These are phyloP conservation scores for Exobasidium cylindrosporum DNA, from an alignment of 1,284 basidiomycete species.

Conservation along the genomic window DNA sequence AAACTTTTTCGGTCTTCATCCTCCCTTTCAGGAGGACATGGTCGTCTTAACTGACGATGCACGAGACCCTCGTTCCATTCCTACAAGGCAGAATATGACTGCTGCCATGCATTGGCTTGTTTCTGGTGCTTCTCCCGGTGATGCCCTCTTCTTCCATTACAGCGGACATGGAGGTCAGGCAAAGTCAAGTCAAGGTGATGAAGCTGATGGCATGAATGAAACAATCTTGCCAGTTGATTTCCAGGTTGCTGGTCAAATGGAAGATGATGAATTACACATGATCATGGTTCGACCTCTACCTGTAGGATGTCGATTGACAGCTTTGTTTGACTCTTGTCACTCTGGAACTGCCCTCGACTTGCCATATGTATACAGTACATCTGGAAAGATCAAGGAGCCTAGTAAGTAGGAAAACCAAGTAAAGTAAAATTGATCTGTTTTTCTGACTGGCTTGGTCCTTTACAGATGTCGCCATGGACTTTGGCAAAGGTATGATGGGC, in stretches of 20 bases:
- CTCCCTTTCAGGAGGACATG: constrained; percentile 44
- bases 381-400: constrained; percentile 89
- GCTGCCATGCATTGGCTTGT: constrained; percentile 55
- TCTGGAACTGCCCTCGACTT: constrained; percentile 54
- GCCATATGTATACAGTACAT: constrained; percentile 69
- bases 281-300: constrained; percentile 52
- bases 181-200: constrained; percentile 49
- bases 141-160: constrained; percentile 55
- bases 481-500: constrained; percentile 50
- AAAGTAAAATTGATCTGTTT: background rate
- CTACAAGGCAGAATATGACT: constrained; percentile 53
- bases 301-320: constrained; percentile 45
- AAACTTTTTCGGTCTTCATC: too few species aligned
- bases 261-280: constrained; percentile 54
- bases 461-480: constrained; percentile 30
- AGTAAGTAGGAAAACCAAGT: constrained; percentile 62
- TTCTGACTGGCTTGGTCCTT: background rate
- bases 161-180: constrained; percentile 54
- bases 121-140: constrained; percentile 43
- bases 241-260: constrained; percentile 49
- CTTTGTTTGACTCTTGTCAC: constrained; percentile 51
- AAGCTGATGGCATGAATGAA: constrained; percentile 55
- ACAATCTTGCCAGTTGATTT: constrained; percentile 55
- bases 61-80: constrained; percentile 44
- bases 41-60: constrained; percentile 52